Percentiles rank a stretch among this genome's conserved stretches.
Conservation (phyloP, 2,329 filamentous ascomycete species). For the Arthrobotrys musiformis region DNA sequence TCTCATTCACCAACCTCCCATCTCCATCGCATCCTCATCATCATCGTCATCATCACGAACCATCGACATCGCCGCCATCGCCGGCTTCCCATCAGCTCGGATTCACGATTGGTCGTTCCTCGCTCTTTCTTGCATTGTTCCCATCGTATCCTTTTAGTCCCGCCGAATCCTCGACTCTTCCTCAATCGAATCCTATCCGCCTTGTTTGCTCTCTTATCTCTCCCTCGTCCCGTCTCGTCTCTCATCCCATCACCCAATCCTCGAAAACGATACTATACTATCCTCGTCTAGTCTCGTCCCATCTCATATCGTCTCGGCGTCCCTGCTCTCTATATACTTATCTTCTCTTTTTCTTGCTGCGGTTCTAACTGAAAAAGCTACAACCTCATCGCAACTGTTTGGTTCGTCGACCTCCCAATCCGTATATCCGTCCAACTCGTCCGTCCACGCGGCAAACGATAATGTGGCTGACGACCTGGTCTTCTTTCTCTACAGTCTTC, state of each 20-base stretch:
- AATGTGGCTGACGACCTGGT: slow-evolving; percentile 56
- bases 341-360: too few species aligned
- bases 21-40: neutral
- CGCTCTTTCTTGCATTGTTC: neutral
- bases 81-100: neutral
- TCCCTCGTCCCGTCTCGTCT: neutral
- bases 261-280: too few species aligned
- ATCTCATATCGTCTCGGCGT: neutral
- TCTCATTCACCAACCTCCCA: slow-evolving; percentile 13
- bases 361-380: slow-evolving; percentile 13
- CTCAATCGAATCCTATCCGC: neutral
- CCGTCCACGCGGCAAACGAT: slow-evolving; percentile 47
- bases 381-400: slow-evolving; percentile 53
- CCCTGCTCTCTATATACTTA: neutral
- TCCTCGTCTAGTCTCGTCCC: too few species aligned
- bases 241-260: neutral
- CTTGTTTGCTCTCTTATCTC: neutral
- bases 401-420: slow-evolving; percentile 50
- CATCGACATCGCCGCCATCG: neutral
- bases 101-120: neutral
- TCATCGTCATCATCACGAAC: neutral
- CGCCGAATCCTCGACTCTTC: neutral
- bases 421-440: slow-evolving; percentile 19
- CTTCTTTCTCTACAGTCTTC: slow-evolving; percentile 48
- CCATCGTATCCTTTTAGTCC: neutral